Evolutionary conservation across 805 yeast species (phyloP), one percentile per base, ranked within the genome.

Genomic region (Metschnikowia lunata): DNA sequence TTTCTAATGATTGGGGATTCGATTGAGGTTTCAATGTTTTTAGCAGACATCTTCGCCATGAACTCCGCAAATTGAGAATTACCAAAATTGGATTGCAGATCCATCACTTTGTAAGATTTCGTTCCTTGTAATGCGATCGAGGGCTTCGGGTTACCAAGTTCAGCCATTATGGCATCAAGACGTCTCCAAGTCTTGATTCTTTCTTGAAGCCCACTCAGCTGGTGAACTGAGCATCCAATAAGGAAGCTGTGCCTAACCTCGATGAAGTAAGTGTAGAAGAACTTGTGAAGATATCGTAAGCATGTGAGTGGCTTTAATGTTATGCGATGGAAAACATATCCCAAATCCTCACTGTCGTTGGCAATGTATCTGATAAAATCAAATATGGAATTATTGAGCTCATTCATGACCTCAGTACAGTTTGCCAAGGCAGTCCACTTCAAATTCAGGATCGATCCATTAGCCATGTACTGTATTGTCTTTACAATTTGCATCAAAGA

Each of bases 391-490:
- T 46, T 39, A 45, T 62, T 67, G 23, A 66, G 46, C 4, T 41
- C 56, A 9, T 58, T 51, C 45, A 71, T 52, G 40, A 77, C 79
- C 1, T 67, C 71, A 34, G 62, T 59, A 45, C 71, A 66, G 3
- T 70, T 45, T 7, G 60, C 60, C 36, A 83, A 60, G 1, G 80
- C 61, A 1, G 86, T 82, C 79, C 86, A 80, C 59, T 80, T 89
- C 39, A 83, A 66, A 18, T 82, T 63, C 6, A 74, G 71, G 4
- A 86, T 71, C 0, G 95, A 75, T 27, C 88, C 90, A 60, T 90
- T 91, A 1, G 95, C 96, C 67, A 90, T 78, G 52, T 84, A 79
- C 64, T 91, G 98, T 15, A 91, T 66, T 14, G 85, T 82, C 55
- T 88, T 87, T 2, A 96, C 96, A 30, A 90, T 62, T 43, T 86